Conservation (phyloP, 1,139 yeast species). For the Suhomyces bolitotheri region DNA sequence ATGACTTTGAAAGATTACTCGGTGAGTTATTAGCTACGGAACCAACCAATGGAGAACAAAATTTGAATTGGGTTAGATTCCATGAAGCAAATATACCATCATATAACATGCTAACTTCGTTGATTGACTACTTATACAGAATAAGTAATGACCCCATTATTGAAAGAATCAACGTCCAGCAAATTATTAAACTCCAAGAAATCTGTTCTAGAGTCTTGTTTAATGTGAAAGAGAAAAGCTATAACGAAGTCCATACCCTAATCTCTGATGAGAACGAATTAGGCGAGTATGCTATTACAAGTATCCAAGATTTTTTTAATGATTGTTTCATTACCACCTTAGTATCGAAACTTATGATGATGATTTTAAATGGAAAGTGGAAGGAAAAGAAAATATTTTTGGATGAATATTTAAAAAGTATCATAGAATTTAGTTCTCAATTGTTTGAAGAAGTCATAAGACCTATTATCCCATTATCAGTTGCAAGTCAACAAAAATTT, state of each 20-base stretch:
- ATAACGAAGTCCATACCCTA: conserved; percentile 6
- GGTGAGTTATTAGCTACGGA: conserved; percentile 7
- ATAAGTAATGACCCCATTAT: conserved; percentile 3
- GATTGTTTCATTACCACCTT: conserved; percentile 26
- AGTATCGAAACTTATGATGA: conserved; percentile 43
- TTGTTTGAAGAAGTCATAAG: conserved; percentile 37
- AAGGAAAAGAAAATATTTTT: conserved; percentile 44
- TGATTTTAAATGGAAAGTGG: conserved; percentile 40
- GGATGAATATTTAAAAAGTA: conserved; percentile 44
- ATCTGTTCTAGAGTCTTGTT: conserved; percentile 10
- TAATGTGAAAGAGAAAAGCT: conserved; percentile 5
- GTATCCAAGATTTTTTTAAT: conserved; percentile 8
- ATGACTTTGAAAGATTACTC: conserved; percentile 3
- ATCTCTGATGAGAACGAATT: background rate
- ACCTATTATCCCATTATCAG: conserved; percentile 14
- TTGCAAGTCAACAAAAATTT: background rate
- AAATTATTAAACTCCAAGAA: conserved; percentile 12
- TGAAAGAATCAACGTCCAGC: conserved; percentile 8
- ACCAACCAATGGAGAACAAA: conserved; percentile 3
- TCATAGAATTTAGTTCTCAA: conserved; percentile 39
- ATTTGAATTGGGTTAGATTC: conserved; percentile 7
- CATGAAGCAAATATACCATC: conserved; percentile 10
- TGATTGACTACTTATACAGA: conserved; percentile 12
- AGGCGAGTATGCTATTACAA: background rate
- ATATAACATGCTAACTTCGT: conserved; percentile 1